phyloP scores from a whole-genome alignment of 345 rosid genomes.

The Aquilaria yunnanensis region DNA sequence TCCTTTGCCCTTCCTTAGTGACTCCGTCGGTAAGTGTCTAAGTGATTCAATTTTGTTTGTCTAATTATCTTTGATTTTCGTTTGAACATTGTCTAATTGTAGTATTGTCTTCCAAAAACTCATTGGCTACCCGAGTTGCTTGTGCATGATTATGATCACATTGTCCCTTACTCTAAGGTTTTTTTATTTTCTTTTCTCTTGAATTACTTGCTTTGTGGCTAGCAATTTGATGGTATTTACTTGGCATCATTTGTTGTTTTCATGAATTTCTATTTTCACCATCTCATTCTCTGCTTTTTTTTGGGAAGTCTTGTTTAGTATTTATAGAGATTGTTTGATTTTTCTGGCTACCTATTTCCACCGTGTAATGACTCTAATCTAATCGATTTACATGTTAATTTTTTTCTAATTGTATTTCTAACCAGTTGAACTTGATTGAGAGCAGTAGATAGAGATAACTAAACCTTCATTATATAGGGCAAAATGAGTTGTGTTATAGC shows the following conservation, averaged over 20 bases:
- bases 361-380: neutral
- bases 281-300: neutral
- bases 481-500: no score
- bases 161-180: constrained; percentile 93
- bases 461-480: no score
- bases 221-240: neutral
- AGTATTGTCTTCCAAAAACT: constrained; percentile 85
- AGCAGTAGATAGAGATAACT: no score
- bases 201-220: no score
- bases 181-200: neutral
- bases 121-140: constrained; percentile 92
- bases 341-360: neutral
- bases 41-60: no score
- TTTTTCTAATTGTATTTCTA: no score
- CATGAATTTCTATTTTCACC: neutral
- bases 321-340: neutral
- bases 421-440: no score
- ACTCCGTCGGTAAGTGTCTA: no score
- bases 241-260: neutral
- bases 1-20: no score
- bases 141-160: constrained; percentile 95
- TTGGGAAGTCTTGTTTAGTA: neutral
- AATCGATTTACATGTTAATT: neutral
- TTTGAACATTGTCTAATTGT: constrained; percentile 8
- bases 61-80: no score